Conservation (phyloP, 352 stramenopile species). For the Phytophthora podocarpi region DNA sequence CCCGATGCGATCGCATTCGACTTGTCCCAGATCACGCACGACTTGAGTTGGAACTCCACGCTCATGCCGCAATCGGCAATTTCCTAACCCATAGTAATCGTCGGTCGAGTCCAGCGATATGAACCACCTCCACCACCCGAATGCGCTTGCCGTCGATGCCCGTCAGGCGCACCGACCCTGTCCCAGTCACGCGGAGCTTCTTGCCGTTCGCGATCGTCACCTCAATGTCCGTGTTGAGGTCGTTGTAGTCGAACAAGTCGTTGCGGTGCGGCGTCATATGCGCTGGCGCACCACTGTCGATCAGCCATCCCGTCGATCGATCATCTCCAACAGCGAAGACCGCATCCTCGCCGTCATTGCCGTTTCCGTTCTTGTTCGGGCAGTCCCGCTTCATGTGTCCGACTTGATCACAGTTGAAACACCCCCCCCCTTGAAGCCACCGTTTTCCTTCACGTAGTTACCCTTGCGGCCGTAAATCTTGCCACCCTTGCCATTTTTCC, state of each 20-base stretch:
- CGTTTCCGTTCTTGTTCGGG: too few species aligned
- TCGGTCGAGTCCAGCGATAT: slow-evolving; percentile 18
- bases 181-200: slow-evolving; percentile 1
- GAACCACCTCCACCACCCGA: slow-evolving; percentile 9
- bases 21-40: slow-evolving; percentile 9
- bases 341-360: too few species aligned
- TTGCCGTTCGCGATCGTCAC: slow-evolving; percentile 22
- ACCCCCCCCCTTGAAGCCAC: too few species aligned
- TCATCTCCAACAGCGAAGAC: too few species aligned
- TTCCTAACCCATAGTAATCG: slow-evolving; percentile 23
- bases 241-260: slow-evolving; percentile 18
- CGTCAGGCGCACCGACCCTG: slow-evolving; percentile 1
- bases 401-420: too few species aligned
- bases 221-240: neutral
- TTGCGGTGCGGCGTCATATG: slow-evolving; percentile 18
- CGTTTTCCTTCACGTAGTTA: too few species aligned
- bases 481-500: too few species aligned
- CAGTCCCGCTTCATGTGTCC: too few species aligned
- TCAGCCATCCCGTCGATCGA: slow-evolving; percentile 1
- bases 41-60: slow-evolving; percentile 13
- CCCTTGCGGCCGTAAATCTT: too few species aligned
- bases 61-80: slow-evolving; percentile 5
- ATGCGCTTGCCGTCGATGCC: neutral
- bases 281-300: neutral
- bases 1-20: slow-evolving; percentile 6